Base-by-base conservation (phyloP, 2,329 filamentous ascomycete genomes). In the Alternaria sp. region DNA sequence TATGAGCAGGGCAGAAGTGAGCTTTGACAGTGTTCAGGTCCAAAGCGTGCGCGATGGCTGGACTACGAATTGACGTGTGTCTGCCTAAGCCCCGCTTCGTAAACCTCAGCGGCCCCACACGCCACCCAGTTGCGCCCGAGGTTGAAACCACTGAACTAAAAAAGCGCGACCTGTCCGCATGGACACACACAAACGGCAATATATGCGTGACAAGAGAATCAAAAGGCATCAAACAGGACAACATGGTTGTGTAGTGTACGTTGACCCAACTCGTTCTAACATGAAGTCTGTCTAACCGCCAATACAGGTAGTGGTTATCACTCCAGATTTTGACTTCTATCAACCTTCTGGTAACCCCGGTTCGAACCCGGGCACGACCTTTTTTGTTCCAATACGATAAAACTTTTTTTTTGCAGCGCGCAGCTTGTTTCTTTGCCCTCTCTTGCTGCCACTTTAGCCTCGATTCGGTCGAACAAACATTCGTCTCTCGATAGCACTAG, bases 241-340 rank as follows among this genome's bases (percentile, higher is more conserved):
- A 32, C 24, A 42, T n/a, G 57, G 57, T 60, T 57, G 53, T 11
- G 47, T 60, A 60, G 57, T 60, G 57, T 60, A 46, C 9, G 48
- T 36, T 26, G 16, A 24, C 30, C 51, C 41, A 41, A 43, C 26
- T 18, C 51, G n/a, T 12, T 2, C 18, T 36, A 16, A n/a, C 26
- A 20, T 5, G 51, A 54, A 44, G 41, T 54, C 51, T 18, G 51
- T 54, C 51, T 54, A 54, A 54, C 51, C 41, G 39, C 51, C 38
- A 52, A 46, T 46, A 20, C 51, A 54, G 51, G 49, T 52, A 61
- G 58, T 61, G 58, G 58, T 61, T 61, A 61, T 61, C 58, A 61
- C 58, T 61, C 58, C 58, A 57, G 58, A 61, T 61, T 61, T 61
- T 61, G 58, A 61, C 47, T 53, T 38, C 11, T 42, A 5, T 38